phyloP scores from a whole-genome alignment of 2,329 filamentous ascomycete genomes.

The Exophiala sideris region DNA sequence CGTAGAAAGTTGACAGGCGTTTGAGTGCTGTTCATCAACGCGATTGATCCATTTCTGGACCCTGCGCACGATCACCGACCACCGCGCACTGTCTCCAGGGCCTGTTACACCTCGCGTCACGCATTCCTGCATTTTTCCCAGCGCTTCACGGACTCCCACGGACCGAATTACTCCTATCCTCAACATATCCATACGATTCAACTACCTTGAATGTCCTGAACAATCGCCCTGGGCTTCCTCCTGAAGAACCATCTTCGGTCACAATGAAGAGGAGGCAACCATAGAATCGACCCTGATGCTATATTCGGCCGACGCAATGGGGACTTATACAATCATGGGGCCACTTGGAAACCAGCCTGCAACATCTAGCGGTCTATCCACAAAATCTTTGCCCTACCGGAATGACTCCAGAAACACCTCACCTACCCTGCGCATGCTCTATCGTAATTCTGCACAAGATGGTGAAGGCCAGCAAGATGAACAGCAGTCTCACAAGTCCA shows the following conservation, averaged over 20 bases:
- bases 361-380: slow-evolving; percentile 6
- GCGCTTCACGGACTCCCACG: slow-evolving; percentile 3
- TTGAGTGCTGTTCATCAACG: neutral
- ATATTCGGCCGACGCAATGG: slow-evolving; percentile 11
- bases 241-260: slow-evolving; percentile 1
- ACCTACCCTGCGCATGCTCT: slow-evolving; percentile 23
- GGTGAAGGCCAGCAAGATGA: slow-evolving; percentile 1
- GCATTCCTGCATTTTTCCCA: slow-evolving; percentile 2
- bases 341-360: slow-evolving; percentile 9
- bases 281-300: slow-evolving; percentile 1
- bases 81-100: slow-evolving; percentile 3
- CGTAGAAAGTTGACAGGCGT: neutral
- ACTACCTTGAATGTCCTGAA: neutral
- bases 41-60: neutral
- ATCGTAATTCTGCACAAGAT: slow-evolving; percentile 22
- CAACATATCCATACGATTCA: too few species aligned
- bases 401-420: slow-evolving; percentile 16
- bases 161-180: neutral
- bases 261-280: slow-evolving; percentile 16
- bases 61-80: slow-evolving; percentile 4
- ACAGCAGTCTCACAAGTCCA: slow-evolving; percentile 4
- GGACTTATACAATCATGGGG: slow-evolving; percentile 24
- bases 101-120: slow-evolving; percentile 18
- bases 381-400: slow-evolving; percentile 19
- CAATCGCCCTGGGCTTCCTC: neutral